Evolutionary conservation across 1,139 yeast species (phyloP).

Genomic region (Yamadazyma triangularis): DNA sequence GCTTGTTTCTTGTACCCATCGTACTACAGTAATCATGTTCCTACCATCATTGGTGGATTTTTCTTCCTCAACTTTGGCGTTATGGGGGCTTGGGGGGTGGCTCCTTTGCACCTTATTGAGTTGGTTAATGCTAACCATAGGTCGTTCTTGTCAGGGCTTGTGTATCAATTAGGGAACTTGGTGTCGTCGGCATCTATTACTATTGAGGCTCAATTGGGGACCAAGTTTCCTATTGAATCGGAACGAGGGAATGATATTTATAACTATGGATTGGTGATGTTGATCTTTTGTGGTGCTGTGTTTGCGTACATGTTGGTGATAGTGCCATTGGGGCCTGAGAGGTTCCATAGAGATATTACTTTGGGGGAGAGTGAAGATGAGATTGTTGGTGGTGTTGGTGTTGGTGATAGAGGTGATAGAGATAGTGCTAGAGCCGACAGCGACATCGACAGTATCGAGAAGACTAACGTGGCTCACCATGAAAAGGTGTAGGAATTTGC

Average conservation of each 20-base stretch:
- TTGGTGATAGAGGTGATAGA: neutral
- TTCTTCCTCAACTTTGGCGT: constrained; percentile 21
- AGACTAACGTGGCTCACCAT: too few species aligned
- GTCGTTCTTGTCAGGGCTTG: constrained; percentile 30
- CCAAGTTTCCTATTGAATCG: constrained; percentile 20
- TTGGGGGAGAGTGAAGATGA: constrained; percentile 1
- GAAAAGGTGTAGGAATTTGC: too few species aligned
- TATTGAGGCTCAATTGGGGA: constrained; percentile 31
- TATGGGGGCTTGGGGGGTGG: constrained; percentile 37
- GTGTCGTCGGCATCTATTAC: constrained; percentile 33
- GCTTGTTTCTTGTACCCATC: constrained; percentile 33
- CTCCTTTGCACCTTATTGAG: constrained; percentile 31
- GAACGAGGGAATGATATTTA: constrained; percentile 18
- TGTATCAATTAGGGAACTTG: constrained; percentile 36
- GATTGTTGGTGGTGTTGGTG: neutral
- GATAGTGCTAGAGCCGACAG: too few species aligned
- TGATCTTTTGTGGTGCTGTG: constrained; percentile 33
- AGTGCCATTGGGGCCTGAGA: constrained; percentile 30
- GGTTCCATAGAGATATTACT: constrained; percentile 16
- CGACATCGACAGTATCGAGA: too few species aligned
- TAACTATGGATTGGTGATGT: constrained; percentile 35
- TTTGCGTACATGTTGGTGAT: constrained; percentile 24
- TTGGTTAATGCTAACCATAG: constrained; percentile 31
- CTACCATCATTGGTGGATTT: constrained; percentile 23
- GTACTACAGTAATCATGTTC: constrained; percentile 18